A percentile compares a stretch with the other conserved stretches of the same genome.
Evolutionary conservation across 2,329 filamentous ascomycete genomes (phyloP).

Genomic region (Pleochaeta shiraiana): DNA sequence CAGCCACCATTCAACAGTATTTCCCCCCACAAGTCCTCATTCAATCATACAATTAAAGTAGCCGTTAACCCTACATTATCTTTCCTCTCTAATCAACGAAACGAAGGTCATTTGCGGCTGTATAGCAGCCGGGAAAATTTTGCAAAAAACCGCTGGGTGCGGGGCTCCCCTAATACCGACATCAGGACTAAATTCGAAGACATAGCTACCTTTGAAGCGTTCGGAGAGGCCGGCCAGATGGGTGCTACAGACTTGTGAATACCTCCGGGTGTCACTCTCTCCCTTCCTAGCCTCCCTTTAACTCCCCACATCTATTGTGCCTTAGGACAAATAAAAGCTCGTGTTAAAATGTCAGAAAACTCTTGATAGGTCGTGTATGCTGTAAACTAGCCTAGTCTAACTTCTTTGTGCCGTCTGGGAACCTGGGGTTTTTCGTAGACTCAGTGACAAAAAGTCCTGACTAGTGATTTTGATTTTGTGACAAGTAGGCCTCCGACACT

Average conservation of each 20-base stretch:
- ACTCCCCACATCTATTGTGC: background rate
- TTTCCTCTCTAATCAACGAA: background rate
- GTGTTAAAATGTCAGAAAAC: background rate
- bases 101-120: background rate
- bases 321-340: background rate
- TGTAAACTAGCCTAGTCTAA: background rate
- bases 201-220: conserved; percentile 3
- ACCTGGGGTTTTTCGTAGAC: too few relatives aligned
- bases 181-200: conserved; percentile 3
- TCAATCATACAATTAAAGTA: background rate
- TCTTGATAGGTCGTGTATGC: background rate
- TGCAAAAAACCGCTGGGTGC: background rate
- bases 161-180: background rate
- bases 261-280: background rate
- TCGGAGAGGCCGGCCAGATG: background rate
- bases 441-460: too few relatives aligned
- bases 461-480: too few relatives aligned
- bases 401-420: too few relatives aligned
- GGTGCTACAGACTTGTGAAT: background rate
- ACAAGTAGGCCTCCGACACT: too few relatives aligned
- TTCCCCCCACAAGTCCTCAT: background rate
- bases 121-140: background rate
- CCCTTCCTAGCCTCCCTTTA: background rate
- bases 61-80: background rate
- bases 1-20: too few relatives aligned